Evolutionary conservation across 306 rosid species (phyloP).

Genomic region (Citrullus mucosospermus): DNA sequence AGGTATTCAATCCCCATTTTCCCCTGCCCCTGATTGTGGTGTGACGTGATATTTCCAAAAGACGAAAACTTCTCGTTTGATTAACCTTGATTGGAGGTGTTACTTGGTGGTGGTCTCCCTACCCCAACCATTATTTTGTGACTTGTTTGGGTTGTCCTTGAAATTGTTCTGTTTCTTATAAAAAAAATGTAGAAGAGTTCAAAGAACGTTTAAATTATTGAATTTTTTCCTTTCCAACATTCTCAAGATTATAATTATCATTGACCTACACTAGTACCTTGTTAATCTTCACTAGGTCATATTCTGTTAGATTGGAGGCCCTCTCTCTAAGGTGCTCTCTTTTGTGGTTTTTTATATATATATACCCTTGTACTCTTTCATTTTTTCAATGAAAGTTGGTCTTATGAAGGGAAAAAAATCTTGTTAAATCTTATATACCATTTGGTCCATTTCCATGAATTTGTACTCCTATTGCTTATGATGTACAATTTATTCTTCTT

Average conservation of each 20-base stretch:
- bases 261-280: not conserved
- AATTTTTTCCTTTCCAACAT: not conserved
- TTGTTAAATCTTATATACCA: not conserved
- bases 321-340: too few relatives aligned
- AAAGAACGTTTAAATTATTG: not conserved
- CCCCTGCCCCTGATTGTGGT: not conserved
- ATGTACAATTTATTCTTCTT: not conserved
- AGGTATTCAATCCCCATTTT: not conserved
- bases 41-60: not conserved
- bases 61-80: not conserved
- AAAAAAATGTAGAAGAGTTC: not conserved
- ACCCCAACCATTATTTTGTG: not conserved
- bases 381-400: too few relatives aligned
- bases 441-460: not conserved
- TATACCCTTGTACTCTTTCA: too few relatives aligned
- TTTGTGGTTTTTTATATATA: too few relatives aligned
- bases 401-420: too few relatives aligned
- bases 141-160: not conserved
- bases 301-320: too few relatives aligned
- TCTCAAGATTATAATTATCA: not conserved
- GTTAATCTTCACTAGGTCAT: too few relatives aligned
- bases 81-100: not conserved
- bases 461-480: not conserved
- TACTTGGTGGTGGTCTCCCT: not conserved
- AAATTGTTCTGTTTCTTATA: not conserved